Evolutionary conservation across 31 red algal genomes (phyloP).

Genomic region (Endocladia muricata): DNA sequence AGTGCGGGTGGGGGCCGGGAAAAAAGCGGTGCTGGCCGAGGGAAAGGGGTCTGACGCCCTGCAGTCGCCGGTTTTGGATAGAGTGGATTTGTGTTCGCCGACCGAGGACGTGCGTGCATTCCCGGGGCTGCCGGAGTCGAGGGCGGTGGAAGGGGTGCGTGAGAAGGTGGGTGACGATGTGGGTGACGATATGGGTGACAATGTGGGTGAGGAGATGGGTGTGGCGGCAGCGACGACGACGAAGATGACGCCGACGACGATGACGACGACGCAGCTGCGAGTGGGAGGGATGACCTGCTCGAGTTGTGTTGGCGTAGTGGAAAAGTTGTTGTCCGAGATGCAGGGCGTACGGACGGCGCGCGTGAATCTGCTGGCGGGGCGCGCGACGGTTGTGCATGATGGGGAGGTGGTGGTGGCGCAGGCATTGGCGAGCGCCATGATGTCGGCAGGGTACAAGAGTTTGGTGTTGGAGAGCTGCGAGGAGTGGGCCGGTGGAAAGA

Average conservation of each 20-base stretch:
- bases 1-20: background rate
- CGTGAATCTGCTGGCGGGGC: conserved; percentile 75
- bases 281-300: conserved; percentile 89
- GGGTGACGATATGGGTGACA: background rate
- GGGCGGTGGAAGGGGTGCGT: background rate
- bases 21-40: background rate
- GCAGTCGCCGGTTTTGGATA: background rate
- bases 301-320: conserved; percentile 77
- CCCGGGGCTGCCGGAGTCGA: background rate
- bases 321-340: conserved; percentile 38
- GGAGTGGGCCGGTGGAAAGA: background rate
- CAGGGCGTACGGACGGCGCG: conserved; percentile 44
- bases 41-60: no score
- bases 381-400: conserved; percentile 64
- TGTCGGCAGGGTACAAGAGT: conserved; percentile 52
- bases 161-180: background rate
- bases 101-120: background rate
- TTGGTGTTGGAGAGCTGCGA: conserved; percentile 15
- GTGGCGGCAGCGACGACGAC: background rate
- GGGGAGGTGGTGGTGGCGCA: background rate
- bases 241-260: background rate
- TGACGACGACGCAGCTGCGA: conserved; percentile 34
- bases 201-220: background rate
- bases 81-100: background rate
- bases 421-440: conserved; percentile 27